A percentile compares a stretch with the other conserved stretches of the same genome.
phyloP scores from a whole-genome alignment of 768 basidiomycete genomes.

The Kondoa subrosea region DNA sequence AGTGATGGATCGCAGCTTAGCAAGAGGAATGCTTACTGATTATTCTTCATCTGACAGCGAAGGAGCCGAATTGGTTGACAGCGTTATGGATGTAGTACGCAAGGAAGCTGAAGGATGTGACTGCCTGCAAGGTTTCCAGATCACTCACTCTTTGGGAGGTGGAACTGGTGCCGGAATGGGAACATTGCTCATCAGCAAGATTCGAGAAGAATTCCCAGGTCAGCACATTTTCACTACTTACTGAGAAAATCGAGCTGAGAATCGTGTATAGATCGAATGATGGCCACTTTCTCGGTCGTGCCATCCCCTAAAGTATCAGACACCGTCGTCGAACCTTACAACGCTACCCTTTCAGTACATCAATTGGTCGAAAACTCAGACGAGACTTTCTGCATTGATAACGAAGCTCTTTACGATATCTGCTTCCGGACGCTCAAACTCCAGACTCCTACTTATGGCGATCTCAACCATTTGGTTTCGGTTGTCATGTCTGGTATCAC shows the following conservation, averaged over 20 bases:
- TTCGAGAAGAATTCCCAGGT: constrained; percentile 54
- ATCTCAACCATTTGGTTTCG: constrained; percentile 94
- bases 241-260: neutral
- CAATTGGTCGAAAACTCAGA: constrained; percentile 99
- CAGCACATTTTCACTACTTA: neutral
- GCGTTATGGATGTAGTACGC: constrained; percentile 92
- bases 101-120: constrained; percentile 98
- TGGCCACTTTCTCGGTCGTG: constrained; percentile 98
- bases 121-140: constrained; percentile 97
- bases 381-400: constrained; percentile 99
- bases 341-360: constrained; percentile 93
- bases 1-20: neutral
- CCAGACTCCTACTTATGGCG: constrained; percentile 81
- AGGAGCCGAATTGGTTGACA: constrained; percentile 96
- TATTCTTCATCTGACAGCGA: constrained; percentile 48
- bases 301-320: constrained; percentile 92
- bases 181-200: constrained; percentile 95
- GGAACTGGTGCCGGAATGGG: constrained; percentile 99
- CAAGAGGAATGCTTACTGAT: constrained; percentile 32
- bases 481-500: constrained; percentile 98
- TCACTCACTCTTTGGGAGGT: constrained; percentile 95
- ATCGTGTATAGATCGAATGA: constrained; percentile 82
- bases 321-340: constrained; percentile 99
- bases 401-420: constrained; percentile 95
- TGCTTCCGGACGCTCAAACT: constrained; percentile 97